Percentiles rank a stretch among this genome's conserved stretches.
phyloP scores from a whole-genome alignment of 352 stramenopile genomes.

The Globisporangium middletonii region DNA sequence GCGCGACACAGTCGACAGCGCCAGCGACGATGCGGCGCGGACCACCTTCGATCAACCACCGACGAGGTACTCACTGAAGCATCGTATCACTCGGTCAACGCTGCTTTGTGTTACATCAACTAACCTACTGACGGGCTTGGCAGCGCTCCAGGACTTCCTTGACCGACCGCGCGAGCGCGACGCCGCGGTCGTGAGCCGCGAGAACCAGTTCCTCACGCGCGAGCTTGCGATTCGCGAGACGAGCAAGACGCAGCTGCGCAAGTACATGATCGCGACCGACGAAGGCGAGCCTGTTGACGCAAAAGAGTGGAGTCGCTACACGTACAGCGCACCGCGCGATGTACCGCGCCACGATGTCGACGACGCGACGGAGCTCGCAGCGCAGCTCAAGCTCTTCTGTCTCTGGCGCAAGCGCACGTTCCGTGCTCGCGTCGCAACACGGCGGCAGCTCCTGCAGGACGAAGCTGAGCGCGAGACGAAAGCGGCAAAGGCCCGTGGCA shows the following conservation, averaged over 20 bases:
- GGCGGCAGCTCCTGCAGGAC: slow-evolving; percentile 18
- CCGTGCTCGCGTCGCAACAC: slow-evolving; percentile 28
- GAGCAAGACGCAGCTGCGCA: slow-evolving; percentile 46
- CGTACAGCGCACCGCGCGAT: slow-evolving; percentile 33
- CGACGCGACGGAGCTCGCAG: slow-evolving; percentile 33
- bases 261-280: slow-evolving; percentile 71
- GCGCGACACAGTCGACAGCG: neutral
- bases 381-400: slow-evolving; percentile 56
- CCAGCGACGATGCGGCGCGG: slow-evolving; percentile 18
- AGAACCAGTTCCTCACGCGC: slow-evolving; percentile 55
- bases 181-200: slow-evolving; percentile 25
- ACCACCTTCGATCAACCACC: slow-evolving; percentile 45
- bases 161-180: slow-evolving; percentile 34
- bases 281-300: slow-evolving; percentile 42
- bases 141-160: slow-evolving; percentile 45
- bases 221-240: slow-evolving; percentile 50
- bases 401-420: slow-evolving; percentile 38
- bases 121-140: neutral
- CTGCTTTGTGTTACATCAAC: neutral
- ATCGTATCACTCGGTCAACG: no score
- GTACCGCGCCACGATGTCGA: slow-evolving; percentile 44
- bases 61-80: slow-evolving; percentile 22
- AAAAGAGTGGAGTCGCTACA: slow-evolving; percentile 60
- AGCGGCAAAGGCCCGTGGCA: neutral
- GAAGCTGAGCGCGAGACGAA: neutral